phyloP scores from a whole-genome alignment of 768 basidiomycete species.

The Boletus barrowsii region DNA sequence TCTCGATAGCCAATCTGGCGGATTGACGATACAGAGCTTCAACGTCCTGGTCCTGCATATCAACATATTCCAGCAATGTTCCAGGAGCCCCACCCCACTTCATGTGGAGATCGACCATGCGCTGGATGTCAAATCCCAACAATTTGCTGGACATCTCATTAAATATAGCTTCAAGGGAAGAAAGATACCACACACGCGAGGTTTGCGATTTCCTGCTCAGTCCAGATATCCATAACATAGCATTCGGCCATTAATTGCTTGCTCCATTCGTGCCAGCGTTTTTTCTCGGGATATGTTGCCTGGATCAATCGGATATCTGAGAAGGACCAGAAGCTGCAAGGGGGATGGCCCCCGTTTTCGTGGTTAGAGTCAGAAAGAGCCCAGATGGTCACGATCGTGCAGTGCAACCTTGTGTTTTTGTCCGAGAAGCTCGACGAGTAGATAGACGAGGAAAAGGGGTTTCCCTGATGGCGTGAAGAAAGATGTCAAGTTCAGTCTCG shows the following conservation, averaged over 20 bases:
- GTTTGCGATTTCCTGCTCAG: background rate
- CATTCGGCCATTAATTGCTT: background rate
- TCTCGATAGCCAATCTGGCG: background rate
- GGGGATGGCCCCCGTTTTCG: background rate
- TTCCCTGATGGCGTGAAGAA: background rate
- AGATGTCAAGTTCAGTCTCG: background rate
- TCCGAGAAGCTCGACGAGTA: background rate
- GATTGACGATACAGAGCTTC: background rate
- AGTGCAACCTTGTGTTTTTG: background rate
- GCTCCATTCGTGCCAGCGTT: background rate
- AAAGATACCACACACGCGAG: background rate
- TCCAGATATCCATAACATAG: conserved; percentile 4
- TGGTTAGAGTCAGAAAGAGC: background rate
- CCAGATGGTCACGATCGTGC: background rate
- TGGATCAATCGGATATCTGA: background rate
- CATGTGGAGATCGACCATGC: background rate
- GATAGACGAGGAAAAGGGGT: background rate
- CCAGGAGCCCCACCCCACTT: background rate
- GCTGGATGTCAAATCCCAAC: background rate
- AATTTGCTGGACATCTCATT: background rate
- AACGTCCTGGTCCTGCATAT: background rate
- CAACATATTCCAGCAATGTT: background rate
- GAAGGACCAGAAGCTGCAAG: accelerated
- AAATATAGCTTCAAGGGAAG: background rate
- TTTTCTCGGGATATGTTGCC: background rate